These are phyloP conservation scores for Neurospora sp. DNA, from an alignment of 2,329 filamentous ascomycete genomes.

Conservation along the genomic window DNA sequence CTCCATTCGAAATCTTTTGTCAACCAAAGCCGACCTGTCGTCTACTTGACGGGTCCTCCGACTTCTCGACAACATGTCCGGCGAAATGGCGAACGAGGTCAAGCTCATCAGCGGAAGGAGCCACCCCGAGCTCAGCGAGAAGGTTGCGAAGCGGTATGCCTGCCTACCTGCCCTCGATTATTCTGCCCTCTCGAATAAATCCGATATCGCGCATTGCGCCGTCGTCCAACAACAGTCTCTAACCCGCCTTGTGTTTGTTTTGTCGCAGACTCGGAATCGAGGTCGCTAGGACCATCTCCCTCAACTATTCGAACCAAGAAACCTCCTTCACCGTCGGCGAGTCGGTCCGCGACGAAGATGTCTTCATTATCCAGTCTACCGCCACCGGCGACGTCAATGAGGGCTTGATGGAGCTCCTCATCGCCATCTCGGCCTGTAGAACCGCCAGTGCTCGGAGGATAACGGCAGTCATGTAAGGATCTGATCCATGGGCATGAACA, in stretches of 20 bases:
- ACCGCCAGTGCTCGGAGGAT: conserved; percentile 67
- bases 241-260: conserved; percentile 2
- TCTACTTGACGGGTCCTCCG: conserved; percentile 6
- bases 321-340: conserved; percentile 91
- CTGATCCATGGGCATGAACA: not conserved
- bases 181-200: not conserved
- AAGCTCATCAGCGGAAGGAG: conserved; percentile 41
- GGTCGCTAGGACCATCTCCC: conserved; percentile 67
- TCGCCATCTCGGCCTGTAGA: conserved; percentile 92
- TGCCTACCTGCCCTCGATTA: not conserved
- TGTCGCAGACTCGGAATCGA: conserved; percentile 59
- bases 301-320: conserved; percentile 82
- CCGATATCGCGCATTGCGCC: not conserved
- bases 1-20: conserved; percentile 5
- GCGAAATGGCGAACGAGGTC: conserved; percentile 41
- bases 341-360: conserved; percentile 93
- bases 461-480: conserved; percentile 64
- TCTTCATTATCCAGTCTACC: conserved; percentile 94
- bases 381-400: conserved; percentile 96
- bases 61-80: conserved; percentile 17
- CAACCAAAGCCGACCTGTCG: conserved; percentile 8
- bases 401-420: conserved; percentile 93
- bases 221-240: conserved; percentile 3
- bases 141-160: conserved; percentile 21
- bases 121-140: conserved; percentile 37